Evolutionary conservation across 305 asterid species (phyloP), one percentile per base, ranked within the genome.

Genomic region (Fraxinus floribunda): DNA sequence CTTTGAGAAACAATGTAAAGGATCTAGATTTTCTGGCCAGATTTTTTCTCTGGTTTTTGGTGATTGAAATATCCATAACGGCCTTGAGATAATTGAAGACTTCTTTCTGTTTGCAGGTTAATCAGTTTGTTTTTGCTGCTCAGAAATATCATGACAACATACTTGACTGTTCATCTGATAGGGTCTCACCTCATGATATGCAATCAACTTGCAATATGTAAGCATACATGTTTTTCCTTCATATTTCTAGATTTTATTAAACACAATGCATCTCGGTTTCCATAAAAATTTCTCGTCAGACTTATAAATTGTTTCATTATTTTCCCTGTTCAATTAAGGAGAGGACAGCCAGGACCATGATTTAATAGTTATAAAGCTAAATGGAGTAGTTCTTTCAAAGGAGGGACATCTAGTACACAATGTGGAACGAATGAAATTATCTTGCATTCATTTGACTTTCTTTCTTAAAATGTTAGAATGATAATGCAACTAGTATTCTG

Each of bases 91-190:
- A 41, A 18, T 36, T 86, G 73, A 82, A 79, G 55, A 44, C 0
- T 77, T 71, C 35, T 62, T 52, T 68, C 2, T 36, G 16, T 82
- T 78, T 80, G 82, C 88, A 93, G 95, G 88, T 92, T 57, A 88
- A 89, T 78, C 87, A 85, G 75, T 84, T 93, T 80, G 84, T 85
- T 76, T 81, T 80, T 76, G 91, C 85, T 74, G 89, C 88, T 4
- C 79, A 84, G 76, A 84, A 81, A 77, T 85, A 55, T 83, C 88
- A 84, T 34, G 39, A 76, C 20, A 76, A 71, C 75, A 79, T 84
- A 38, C 81, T 13, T 22, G 87, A 83, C 32, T 39, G 79, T 68
- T 75, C 46, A 13, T 39, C 49, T 39, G 49, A 39, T 39, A 75
- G 78, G 75, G 55, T 76, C 77, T 52, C 88, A 3, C 36, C 77